Percentiles rank a stretch among this genome's conserved stretches.
Conservation (phyloP, 106 monocot genomes). For the Hemerocallis citrina region DNA sequence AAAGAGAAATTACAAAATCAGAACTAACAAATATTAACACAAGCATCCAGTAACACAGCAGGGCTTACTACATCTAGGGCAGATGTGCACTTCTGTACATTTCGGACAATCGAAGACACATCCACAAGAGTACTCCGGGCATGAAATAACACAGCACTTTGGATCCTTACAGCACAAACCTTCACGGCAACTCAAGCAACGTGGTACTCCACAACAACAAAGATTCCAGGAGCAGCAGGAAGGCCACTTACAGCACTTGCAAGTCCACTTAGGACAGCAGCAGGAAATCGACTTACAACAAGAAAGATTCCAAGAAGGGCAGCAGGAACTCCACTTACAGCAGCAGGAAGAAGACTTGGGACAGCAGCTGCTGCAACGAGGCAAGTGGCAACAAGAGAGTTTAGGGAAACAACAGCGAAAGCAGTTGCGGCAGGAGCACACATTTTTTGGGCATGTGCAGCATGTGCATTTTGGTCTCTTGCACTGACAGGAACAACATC, state of each 20-base stretch:
- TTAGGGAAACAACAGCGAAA: constrained; percentile 3
- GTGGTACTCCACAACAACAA: constrained; percentile 7
- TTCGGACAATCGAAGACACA: constrained; percentile 43
- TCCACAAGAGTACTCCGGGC: constrained; percentile 39
- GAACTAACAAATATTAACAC: constrained; percentile 19
- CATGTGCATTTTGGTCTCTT: constrained; percentile 2
- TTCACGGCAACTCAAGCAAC: constrained; percentile 15
- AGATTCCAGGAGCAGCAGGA: constrained; percentile 5
- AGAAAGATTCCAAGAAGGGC: too few relatives aligned
- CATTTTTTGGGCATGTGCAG: constrained; percentile 7
- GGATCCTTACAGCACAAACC: constrained; percentile 4
- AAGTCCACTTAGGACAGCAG: too few relatives aligned
- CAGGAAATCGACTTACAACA: too few relatives aligned
- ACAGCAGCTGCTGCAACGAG: constrained; percentile 11
- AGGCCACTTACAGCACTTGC: too few relatives aligned
- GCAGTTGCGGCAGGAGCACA: constrained; percentile 9
- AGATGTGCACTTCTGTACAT: constrained; percentile 17
- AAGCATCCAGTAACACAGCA: constrained; percentile 33
- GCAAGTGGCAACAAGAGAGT: background rate
- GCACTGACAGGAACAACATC: background rate
- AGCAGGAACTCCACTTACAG: constrained; percentile 1
- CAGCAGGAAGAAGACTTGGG: background rate
- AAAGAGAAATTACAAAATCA: too few relatives aligned
- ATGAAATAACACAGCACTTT: constrained; percentile 19
- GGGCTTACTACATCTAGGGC: constrained; percentile 23